Base-by-base conservation (phyloP, 2,329 filamentous ascomycete species). In the Bisporella sp. region DNA sequence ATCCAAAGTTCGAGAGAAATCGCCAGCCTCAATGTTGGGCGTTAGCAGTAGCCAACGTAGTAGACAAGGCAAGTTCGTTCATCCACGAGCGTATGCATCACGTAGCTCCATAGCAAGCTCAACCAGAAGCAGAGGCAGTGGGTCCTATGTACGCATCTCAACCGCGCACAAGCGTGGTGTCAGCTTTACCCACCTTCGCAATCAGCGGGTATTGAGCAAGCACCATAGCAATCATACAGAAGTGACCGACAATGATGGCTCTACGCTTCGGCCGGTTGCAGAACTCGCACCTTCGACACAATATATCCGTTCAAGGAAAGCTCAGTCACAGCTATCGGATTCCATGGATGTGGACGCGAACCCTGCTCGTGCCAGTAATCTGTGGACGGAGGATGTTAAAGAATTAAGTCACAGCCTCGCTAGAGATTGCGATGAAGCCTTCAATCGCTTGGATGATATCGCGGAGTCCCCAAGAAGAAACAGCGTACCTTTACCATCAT, bases 361-460 rank as follows among this genome's bases (percentile, higher is more conserved):
- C 30, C 29, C 51, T 44, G 53, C 42, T 33, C 53, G 51, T 33
- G 40, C 51, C 6, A 63, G 57, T 42, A 50, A 57, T 30, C 41
- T 61, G 45, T 84, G 82, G 68, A 84, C 81, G 59, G 89, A 90
- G 52, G 91, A 96, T 64, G 79, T 93, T 48, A 78, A 89, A 5
- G 85, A 92, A 59, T 85, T 95, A 51, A 95, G 89, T 59, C 81
- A 80, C 60, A 89, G 89, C 60, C 83, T 96, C 54, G 89, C 89
- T 46, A 89, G 89, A 67, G 88, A 93, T 52, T 95, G 91, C 62
- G 91, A 97, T 62, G 88, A 93, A 62, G 91, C 91, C 1, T 96
- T 97, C 71, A 91, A 89, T 63, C 82, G 85, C 41, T 59, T 76
- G 71, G 75, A 1, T 67, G 77, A 28, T 47, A 31, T 41, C 51